Evolutionary conservation across 2,329 filamentous ascomycete genomes (phyloP).

Genomic region (Elsinoe perseae): DNA sequence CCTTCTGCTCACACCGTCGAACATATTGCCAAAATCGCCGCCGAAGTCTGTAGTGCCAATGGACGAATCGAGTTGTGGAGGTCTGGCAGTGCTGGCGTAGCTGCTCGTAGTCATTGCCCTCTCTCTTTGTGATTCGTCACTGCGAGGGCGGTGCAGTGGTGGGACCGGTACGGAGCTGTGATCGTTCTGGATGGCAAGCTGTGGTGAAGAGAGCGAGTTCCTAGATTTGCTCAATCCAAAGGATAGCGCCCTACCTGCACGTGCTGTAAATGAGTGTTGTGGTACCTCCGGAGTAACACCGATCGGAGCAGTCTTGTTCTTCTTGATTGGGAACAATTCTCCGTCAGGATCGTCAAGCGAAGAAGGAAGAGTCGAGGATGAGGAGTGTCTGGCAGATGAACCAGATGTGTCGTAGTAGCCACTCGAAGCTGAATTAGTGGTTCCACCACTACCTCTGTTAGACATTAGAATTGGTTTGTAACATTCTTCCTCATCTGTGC

Average conservation of each 20-base stretch:
- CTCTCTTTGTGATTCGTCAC: slow-evolving; percentile 29
- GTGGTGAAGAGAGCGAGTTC: slow-evolving; percentile 8
- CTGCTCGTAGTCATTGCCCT: slow-evolving; percentile 35
- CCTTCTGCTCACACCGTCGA: slow-evolving; percentile 23
- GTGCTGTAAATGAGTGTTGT: slow-evolving; percentile 30
- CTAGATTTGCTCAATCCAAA: slow-evolving; percentile 38
- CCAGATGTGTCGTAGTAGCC: slow-evolving; percentile 35
- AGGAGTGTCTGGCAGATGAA: slow-evolving; percentile 46
- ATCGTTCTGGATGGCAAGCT: not conserved
- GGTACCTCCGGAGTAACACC: slow-evolving; percentile 33
- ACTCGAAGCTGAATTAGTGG: slow-evolving; percentile 41
- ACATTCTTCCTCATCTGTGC: slow-evolving; percentile 31
- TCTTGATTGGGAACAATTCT: slow-evolving; percentile 31
- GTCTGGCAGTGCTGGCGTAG: slow-evolving; percentile 35
- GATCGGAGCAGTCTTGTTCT: slow-evolving; percentile 31
- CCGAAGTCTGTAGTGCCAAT: slow-evolving; percentile 28
- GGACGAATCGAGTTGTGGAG: slow-evolving; percentile 24
- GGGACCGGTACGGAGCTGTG: not conserved
- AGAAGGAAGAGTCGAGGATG: slow-evolving; percentile 48
- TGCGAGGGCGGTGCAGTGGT: not conserved
- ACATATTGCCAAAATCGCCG: slow-evolving; percentile 30
- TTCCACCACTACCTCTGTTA: slow-evolving; percentile 42
- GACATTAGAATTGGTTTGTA: slow-evolving; percentile 27
- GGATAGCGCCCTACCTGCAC: slow-evolving; percentile 47
- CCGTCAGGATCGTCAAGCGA: slow-evolving; percentile 41